These are phyloP conservation scores for Poronia punctata DNA, from an alignment of 495 filamentous ascomycete genomes.

Conservation along the genomic window DNA sequence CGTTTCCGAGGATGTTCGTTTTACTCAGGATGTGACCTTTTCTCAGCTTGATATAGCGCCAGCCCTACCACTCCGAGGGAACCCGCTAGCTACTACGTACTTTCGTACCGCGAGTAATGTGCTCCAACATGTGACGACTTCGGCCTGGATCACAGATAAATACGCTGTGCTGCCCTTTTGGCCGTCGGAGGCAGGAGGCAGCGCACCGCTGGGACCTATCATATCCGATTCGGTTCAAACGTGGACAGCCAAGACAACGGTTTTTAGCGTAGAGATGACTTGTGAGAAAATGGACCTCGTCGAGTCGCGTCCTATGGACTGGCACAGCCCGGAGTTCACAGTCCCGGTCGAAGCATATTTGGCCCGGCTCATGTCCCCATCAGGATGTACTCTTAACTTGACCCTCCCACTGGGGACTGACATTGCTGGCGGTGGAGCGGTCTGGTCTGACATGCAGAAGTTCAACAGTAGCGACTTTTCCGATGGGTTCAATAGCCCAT, in stretches of 20 bases:
- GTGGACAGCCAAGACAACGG: conserved; percentile 29
- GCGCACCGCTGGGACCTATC: conserved; percentile 17
- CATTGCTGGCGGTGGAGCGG: too few relatives aligned
- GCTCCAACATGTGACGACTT: conserved; percentile 30
- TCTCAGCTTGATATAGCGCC: conserved; percentile 11
- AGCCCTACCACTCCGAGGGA: conserved; percentile 12
- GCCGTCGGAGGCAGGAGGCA: conserved; percentile 19
- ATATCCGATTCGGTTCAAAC: conserved; percentile 14
- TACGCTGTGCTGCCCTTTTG: conserved; percentile 34
- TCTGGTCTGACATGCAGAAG: too few relatives aligned
- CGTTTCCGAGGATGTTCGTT: conserved; percentile 14
- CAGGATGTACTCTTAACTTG: too few relatives aligned
- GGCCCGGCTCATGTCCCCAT: too few relatives aligned
- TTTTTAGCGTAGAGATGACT: conserved; percentile 24
- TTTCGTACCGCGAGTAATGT: conserved; percentile 30
- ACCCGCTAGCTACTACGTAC: conserved; percentile 10
- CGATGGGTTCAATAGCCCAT: too few relatives aligned
- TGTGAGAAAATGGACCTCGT: conserved; percentile 20
- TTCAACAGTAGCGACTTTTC: too few relatives aligned
- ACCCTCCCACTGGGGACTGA: too few relatives aligned
- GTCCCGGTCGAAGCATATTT: too few relatives aligned
- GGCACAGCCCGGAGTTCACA: too few relatives aligned
- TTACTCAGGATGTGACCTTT: conserved; percentile 19
- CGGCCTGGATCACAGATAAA: conserved; percentile 33
- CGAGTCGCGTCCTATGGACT: background rate